phyloP scores from a whole-genome alignment of 2,329 filamentous ascomycete species.

The Penicillium sp. region DNA sequence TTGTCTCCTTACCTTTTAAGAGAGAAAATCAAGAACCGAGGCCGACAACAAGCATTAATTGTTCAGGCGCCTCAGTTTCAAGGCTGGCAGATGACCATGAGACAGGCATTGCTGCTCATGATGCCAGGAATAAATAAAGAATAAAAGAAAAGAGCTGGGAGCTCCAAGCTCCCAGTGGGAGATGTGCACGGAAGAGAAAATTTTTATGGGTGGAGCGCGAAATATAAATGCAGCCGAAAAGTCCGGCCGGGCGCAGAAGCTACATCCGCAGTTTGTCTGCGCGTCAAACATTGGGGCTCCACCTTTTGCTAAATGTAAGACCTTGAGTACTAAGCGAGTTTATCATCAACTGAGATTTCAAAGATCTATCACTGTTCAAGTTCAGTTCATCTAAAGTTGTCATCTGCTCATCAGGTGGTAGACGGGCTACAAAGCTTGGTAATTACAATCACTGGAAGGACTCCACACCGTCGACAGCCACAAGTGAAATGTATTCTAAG shows the following conservation, averaged over 20 bases:
- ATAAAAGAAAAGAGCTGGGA: background rate
- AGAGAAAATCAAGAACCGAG: slow-evolving; percentile 4
- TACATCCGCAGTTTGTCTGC: slow-evolving; percentile 15
- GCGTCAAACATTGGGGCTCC: background rate
- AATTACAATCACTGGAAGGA: background rate
- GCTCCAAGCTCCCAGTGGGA: slow-evolving; percentile 4
- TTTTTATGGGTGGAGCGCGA: slow-evolving; percentile 16
- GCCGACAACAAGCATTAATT: slow-evolving; percentile 10
- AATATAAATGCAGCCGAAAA: slow-evolving; percentile 10
- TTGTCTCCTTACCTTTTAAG: slow-evolving; percentile 46
- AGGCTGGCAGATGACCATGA: background rate
- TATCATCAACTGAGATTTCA: no score
- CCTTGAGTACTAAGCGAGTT: no score
- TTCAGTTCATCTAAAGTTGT: no score
- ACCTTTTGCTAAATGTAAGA: no score
- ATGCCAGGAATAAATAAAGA: background rate
- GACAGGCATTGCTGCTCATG: background rate
- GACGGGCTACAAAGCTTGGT: no score
- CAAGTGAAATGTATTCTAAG: background rate
- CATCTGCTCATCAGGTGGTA: no score
- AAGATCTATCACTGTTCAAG: no score
- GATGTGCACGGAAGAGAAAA: slow-evolving; percentile 13
- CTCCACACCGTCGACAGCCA: background rate
- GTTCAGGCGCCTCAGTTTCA: background rate
- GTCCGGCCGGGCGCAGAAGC: slow-evolving; percentile 10